Percentiles rank a stretch among this genome's conserved stretches.
Evolutionary conservation across 805 yeast genomes (phyloP).

Genomic region (Yamadazyma phyllophila): DNA sequence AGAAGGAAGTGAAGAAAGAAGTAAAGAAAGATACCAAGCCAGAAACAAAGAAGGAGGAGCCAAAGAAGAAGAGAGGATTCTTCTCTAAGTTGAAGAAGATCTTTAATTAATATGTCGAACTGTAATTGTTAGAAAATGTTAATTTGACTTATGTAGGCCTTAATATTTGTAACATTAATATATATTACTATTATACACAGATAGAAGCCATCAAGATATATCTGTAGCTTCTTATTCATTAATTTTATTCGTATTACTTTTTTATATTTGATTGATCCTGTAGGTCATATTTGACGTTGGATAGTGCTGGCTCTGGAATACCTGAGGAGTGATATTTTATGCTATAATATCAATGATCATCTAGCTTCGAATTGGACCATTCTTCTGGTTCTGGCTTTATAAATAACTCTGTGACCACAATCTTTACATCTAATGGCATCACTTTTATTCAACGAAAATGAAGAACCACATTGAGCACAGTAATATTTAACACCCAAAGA

Average conservation of each 20-base stretch:
- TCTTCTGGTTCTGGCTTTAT: slow-evolving; percentile 96
- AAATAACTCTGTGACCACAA: slow-evolving; percentile 96
- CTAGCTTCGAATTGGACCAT: slow-evolving; percentile 65
- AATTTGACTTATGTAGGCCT: slow-evolving; percentile 5
- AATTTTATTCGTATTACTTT: background rate
- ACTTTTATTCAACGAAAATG: slow-evolving; percentile 80
- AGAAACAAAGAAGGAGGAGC: slow-evolving; percentile 22
- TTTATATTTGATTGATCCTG: background rate
- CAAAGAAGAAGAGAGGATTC: slow-evolving; percentile 40
- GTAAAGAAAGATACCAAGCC: slow-evolving; percentile 16
- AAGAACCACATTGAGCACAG: slow-evolving; percentile 95
- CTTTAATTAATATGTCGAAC: slow-evolving; percentile 15
- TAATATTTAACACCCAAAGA: slow-evolving; percentile 87
- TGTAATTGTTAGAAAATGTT: slow-evolving; percentile 1
- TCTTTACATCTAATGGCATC: slow-evolving; percentile 98
- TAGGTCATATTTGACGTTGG: too few relatives aligned
- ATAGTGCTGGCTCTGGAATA: background rate
- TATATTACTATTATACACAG: slow-evolving; percentile 15
- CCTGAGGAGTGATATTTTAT: background rate
- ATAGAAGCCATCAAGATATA: background rate
- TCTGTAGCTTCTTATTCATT: background rate
- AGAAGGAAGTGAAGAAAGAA: slow-evolving; percentile 16
- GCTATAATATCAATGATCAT: slow-evolving; percentile 14
- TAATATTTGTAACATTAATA: slow-evolving; percentile 14
- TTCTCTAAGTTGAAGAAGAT: slow-evolving; percentile 37